Conservation (phyloP, 345 rosid species). For the Barbarea vulgaris region DNA sequence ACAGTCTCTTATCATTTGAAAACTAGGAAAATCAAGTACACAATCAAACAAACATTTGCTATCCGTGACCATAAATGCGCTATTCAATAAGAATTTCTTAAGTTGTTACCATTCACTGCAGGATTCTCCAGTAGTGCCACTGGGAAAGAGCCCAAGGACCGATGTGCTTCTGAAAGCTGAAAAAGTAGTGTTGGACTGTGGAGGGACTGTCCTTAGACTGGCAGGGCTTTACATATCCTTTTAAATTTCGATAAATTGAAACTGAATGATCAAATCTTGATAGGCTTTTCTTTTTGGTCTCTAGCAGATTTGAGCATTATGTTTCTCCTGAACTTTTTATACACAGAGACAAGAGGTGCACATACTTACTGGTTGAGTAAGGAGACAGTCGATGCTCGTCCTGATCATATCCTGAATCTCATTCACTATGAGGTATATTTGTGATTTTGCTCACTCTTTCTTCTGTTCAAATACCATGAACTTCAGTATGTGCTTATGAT, state of each 20-base stretch:
- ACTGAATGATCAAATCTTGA: background rate
- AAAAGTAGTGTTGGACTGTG: constrained; percentile 65
- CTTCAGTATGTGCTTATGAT: background rate
- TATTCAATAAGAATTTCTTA: background rate
- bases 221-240: constrained; percentile 99
- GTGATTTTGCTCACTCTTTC: constrained; percentile 8
- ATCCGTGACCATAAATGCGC: background rate
- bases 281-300: background rate
- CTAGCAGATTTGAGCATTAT: constrained; percentile 17
- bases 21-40: background rate
- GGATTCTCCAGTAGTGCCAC: constrained; percentile 78
- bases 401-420: constrained; percentile 91
- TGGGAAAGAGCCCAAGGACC: constrained; percentile 87
- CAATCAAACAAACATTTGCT: background rate
- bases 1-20: background rate
- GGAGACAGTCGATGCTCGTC: constrained; percentile 69
- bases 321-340: constrained; percentile 50
- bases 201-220: constrained; percentile 81
- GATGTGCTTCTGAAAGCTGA: constrained; percentile 88
- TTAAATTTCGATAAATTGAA: constrained; percentile 12
- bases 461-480: constrained; percentile 6
- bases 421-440: constrained; percentile 86
- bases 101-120: constrained; percentile 40
- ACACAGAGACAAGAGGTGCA: constrained; percentile 93
- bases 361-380: constrained; percentile 84